Conservation (phyloP, 2,329 filamentous ascomycete species). For the Parafenestella ontariensis region DNA sequence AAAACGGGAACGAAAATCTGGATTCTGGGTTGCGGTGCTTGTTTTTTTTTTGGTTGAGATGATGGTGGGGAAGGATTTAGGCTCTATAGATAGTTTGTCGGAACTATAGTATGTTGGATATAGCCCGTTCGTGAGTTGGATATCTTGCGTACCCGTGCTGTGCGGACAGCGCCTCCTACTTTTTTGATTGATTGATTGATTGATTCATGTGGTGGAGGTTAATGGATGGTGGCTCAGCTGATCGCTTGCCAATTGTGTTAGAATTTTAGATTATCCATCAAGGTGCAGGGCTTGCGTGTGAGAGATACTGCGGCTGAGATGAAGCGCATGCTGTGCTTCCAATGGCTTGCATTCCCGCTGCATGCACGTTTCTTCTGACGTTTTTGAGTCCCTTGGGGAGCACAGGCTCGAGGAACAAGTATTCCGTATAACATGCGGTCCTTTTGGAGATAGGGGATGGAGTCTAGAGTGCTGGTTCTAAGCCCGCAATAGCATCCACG, state of each 20-base stretch:
- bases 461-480: background rate
- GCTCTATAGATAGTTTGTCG: background rate
- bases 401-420: background rate
- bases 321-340: background rate
- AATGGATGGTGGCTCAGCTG: no score
- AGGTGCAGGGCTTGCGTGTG: background rate
- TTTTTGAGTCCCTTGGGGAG: no score
- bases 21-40: no score
- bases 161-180: no score
- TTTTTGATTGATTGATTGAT: no score
- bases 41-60: no score
- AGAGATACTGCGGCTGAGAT: background rate
- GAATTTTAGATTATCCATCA: no score
- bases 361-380: slow-evolving; percentile 12
- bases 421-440: background rate
- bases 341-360: slow-evolving; percentile 1
- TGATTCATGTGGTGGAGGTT: no score
- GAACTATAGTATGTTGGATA: background rate
- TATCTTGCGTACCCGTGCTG: no score
- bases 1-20: no score
- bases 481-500: background rate
- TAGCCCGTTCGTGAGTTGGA: background rate
- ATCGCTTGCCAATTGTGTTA: no score
- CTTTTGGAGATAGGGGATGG: background rate
- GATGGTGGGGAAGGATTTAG: background rate